Evolutionary conservation across 1,284 basidiomycete genomes (phyloP).

Genomic region (Fomes fomentarius): DNA sequence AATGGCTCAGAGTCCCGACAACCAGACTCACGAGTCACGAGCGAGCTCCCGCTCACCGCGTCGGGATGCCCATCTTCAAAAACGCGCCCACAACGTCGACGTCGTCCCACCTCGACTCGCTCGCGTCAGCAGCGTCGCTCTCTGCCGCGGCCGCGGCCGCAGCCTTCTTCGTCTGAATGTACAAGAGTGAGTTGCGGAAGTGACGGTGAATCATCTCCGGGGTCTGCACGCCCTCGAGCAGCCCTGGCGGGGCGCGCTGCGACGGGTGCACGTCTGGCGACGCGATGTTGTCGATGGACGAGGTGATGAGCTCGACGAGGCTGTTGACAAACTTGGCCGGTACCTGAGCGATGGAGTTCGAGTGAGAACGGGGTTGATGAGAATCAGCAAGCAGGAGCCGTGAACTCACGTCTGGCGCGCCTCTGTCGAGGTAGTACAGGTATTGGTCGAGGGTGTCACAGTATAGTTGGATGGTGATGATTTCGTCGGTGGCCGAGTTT

Average conservation of each 20-base stretch:
- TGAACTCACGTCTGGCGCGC: conserved; percentile 79
- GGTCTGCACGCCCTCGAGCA: conserved; percentile 88
- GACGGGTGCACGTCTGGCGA: conserved; percentile 85
- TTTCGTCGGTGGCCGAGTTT: conserved; percentile 91
- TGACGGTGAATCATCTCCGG: conserved; percentile 92
- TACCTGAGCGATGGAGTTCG: conserved; percentile 51
- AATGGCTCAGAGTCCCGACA: background rate
- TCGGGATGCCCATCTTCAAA: conserved; percentile 79
- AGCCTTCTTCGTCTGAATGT: conserved; percentile 81
- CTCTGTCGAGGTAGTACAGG: conserved; percentile 91
- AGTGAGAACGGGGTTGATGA: too few relatives aligned
- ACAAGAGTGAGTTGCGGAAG: conserved; percentile 86
- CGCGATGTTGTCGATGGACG: conserved; percentile 86
- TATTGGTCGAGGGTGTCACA: conserved; percentile 94
- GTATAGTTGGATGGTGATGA: conserved; percentile 92
- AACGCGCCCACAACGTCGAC: conserved; percentile 86
- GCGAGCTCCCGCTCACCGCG: conserved; percentile 22
- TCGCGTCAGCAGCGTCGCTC: conserved; percentile 39
- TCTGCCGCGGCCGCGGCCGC: conserved; percentile 31
- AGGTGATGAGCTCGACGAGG: conserved; percentile 90
- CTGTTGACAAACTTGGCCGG: conserved; percentile 94
- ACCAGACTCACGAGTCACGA: background rate
- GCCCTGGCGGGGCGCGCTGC: conserved; percentile 76
- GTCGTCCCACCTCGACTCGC: conserved; percentile 73
- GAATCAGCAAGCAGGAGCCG: background rate